Percentiles rank a stretch among this genome's conserved stretches.
Conservation (phyloP, 495 filamentous ascomycete genomes). For the Aspergillus haitiensis region DNA sequence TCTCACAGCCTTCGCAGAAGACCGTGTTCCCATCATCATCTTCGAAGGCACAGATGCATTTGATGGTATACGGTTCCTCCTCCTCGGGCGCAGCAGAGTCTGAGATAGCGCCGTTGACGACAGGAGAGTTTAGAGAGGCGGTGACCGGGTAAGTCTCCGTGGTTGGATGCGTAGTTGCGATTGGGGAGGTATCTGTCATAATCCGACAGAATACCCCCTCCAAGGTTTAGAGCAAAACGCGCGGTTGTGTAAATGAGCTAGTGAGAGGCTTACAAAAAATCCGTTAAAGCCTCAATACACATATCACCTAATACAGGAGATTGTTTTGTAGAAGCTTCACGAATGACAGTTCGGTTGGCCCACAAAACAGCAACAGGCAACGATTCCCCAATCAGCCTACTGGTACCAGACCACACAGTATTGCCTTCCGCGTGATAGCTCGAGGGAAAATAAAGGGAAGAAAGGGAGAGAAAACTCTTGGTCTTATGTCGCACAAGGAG, state of each 20-base stretch:
- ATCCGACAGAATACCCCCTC: conserved; percentile 70
- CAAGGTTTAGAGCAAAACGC: conserved; percentile 38
- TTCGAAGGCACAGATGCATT: conserved; percentile 88
- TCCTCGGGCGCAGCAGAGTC: conserved; percentile 61
- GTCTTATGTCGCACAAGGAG: not conserved
- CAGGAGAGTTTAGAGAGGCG: conserved; percentile 52
- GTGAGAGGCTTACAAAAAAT: conserved; percentile 19
- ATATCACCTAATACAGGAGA: conserved; percentile 30
- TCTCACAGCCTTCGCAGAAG: conserved; percentile 91
- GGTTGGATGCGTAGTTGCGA: conserved; percentile 62
- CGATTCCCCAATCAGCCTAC: not conserved
- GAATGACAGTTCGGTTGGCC: not conserved
- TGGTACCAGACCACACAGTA: not conserved
- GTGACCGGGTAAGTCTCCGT: conserved; percentile 64
- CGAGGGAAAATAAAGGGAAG: too few relatives aligned
- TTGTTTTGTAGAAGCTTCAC: not conserved
- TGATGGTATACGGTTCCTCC: conserved; percentile 93
- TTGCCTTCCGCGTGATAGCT: not conserved
- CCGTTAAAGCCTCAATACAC: conserved; percentile 36
- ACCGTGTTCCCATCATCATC: conserved; percentile 98
- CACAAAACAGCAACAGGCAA: not conserved
- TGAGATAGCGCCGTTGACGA: conserved; percentile 56
- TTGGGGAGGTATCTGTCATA: conserved; percentile 85
- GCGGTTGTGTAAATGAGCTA: conserved; percentile 19
- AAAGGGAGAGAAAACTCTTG: not conserved